Conservation (phyloP, 345 rosid genomes). For the Aquilaria malaccensis region DNA sequence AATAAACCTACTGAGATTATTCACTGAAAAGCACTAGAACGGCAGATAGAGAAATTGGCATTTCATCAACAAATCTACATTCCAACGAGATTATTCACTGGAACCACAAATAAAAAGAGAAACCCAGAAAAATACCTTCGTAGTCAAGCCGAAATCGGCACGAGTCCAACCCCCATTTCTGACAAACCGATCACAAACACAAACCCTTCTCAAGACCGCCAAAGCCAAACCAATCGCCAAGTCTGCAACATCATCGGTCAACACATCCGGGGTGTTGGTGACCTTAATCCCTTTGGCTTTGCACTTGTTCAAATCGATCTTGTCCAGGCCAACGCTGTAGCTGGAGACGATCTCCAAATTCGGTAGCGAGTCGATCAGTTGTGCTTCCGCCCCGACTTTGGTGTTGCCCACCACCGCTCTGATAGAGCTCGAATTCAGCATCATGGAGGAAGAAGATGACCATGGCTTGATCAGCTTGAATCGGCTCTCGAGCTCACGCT, state of each 20-base stretch:
- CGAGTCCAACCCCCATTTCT: constrained; percentile 69
- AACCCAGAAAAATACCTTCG: constrained; percentile 50
- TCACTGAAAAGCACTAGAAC: too few species aligned
- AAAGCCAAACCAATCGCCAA: constrained; percentile 66
- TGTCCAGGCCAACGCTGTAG: constrained; percentile 79
- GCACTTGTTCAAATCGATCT: constrained; percentile 73
- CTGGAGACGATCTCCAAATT: constrained; percentile 68
- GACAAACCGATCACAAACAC: constrained; percentile 57
- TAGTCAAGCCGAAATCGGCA: constrained; percentile 51
- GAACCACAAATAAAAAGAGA: not conserved
- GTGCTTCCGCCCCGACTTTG: constrained; percentile 56
- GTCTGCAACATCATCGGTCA: constrained; percentile 88
- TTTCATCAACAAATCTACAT: too few species aligned
- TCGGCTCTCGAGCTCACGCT: constrained; percentile 62
- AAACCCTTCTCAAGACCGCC: constrained; percentile 63
- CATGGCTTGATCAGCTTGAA: constrained; percentile 57
- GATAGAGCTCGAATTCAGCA: constrained; percentile 35
- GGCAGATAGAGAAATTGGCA: too few species aligned
- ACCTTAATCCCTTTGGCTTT: constrained; percentile 60
- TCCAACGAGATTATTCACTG: too few species aligned
- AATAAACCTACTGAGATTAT: too few species aligned
- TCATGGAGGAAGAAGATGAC: constrained; percentile 31
- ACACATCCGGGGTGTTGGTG: constrained; percentile 83
- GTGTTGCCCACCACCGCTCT: constrained; percentile 74
- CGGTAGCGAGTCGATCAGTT: constrained; percentile 56